Evolutionary conservation across 495 filamentous ascomycete species (phyloP).

Genomic region (Wilcoxina mikolae): DNA sequence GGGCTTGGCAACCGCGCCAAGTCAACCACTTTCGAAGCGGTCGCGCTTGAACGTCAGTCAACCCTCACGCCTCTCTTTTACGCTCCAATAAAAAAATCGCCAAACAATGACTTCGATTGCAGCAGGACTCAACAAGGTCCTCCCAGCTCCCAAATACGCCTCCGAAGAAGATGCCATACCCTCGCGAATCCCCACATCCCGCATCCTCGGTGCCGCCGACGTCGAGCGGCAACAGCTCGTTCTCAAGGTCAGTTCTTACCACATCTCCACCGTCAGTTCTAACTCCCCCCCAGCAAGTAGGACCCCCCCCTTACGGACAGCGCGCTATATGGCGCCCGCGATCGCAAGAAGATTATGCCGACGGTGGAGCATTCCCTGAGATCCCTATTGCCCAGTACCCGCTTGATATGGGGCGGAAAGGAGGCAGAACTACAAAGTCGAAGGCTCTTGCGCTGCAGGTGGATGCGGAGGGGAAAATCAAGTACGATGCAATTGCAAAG

Average conservation of each 20-base stretch:
- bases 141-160: conserved; percentile 81
- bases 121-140: conserved; percentile 59
- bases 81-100: no score
- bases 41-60: no score
- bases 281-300: conserved; percentile 43
- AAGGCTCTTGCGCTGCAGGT: conserved; percentile 88
- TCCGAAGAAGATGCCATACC: conserved; percentile 73
- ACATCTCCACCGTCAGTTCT: conserved; percentile 14
- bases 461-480: conserved; percentile 78
- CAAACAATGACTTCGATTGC: conserved; percentile 52
- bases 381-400: conserved; percentile 90
- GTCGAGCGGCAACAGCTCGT: conserved; percentile 79
- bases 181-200: conserved; percentile 38
- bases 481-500: conserved; percentile 89
- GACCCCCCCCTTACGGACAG: conserved; percentile 76
- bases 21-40: no score
- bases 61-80: no score
- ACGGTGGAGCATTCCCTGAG: conserved; percentile 94
- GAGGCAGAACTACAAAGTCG: conserved; percentile 45
- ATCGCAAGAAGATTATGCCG: conserved; percentile 76
- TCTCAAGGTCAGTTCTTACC: conserved; percentile 44
- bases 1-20: no score
- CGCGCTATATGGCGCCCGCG: conserved; percentile 79
- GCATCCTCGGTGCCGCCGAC: conserved; percentile 61
- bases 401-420: conserved; percentile 78